phyloP scores from a whole-genome alignment of 768 basidiomycete species.

The Lentinus tigrinus region DNA sequence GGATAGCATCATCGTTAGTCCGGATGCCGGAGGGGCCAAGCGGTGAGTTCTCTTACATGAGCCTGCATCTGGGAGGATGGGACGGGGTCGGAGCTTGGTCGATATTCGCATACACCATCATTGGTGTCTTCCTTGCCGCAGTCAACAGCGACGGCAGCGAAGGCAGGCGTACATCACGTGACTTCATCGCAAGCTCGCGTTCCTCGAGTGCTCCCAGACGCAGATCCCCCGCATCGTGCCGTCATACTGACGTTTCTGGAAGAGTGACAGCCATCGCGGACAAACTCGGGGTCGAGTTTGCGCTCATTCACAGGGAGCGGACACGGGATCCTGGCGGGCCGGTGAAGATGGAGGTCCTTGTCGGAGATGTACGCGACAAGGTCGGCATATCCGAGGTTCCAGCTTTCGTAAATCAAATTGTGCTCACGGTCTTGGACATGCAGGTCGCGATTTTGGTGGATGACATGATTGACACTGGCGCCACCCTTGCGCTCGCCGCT shows the following conservation, averaged over 20 bases:
- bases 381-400: conserved; percentile 33
- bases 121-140: no score
- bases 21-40: conserved; percentile 98
- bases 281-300: conserved; percentile 93
- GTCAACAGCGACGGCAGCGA: neutral
- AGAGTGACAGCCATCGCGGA: conserved; percentile 95
- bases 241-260: conserved; percentile 5
- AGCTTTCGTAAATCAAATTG: neutral
- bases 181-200: neutral
- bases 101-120: neutral
- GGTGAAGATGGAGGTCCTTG: conserved; percentile 88
- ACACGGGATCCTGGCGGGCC: conserved; percentile 63
- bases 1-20: conserved; percentile 89
- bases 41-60: conserved; percentile 54
- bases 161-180: neutral
- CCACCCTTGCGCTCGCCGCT: conserved; percentile 82
- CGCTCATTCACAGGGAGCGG: conserved; percentile 90
- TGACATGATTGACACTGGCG: conserved; percentile 97
- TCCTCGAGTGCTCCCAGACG: neutral
- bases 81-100: neutral
- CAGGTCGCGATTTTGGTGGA: conserved; percentile 94
- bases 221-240: neutral
- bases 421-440: neutral
- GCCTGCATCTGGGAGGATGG: neutral
- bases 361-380: conserved; percentile 93